phyloP scores from a whole-genome alignment of 352 stramenopile genomes.

The Plasmopara halstedii region DNA sequence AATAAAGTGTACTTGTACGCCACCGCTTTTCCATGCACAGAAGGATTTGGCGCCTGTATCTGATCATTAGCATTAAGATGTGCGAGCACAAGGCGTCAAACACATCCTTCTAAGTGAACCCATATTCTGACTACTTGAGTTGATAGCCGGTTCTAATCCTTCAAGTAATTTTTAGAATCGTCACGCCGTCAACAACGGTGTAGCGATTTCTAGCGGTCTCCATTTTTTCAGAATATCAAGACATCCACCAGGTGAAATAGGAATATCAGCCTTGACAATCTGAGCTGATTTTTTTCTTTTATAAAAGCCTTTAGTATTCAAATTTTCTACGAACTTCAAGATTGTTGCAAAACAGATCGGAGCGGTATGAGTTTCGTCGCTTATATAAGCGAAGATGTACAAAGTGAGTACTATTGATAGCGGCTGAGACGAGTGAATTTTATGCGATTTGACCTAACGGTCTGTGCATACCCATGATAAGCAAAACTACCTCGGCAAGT shows the following conservation, averaged over 20 bases:
- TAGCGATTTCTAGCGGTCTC: neutral
- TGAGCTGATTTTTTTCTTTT: neutral
- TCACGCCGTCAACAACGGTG: neutral
- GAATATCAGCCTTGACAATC: too few species aligned
- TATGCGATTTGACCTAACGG: neutral
- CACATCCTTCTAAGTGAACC: constrained; percentile 15
- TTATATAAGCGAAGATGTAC: neutral
- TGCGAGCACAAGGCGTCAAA: too few species aligned
- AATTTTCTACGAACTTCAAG: neutral
- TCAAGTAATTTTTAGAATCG: constrained; percentile 22
- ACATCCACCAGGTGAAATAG: constrained; percentile 3
- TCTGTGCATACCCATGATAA: neutral
- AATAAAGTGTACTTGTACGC: too few species aligned
- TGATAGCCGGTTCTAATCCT: constrained; percentile 11
- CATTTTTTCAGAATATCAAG: neutral
- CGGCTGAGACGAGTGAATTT: neutral
- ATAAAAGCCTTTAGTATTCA: neutral
- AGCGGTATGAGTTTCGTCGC: neutral
- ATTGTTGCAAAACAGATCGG: neutral
- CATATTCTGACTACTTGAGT: constrained; percentile 23
- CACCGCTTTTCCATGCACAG: too few species aligned
- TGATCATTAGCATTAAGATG: too few species aligned
- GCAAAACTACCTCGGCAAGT: neutral
- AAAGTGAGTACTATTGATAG: neutral
- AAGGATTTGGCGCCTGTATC: too few species aligned